Evolutionary conservation across 1,284 basidiomycete genomes (phyloP), one percentile per base, ranked within the genome.

Genomic region (Malassezia dermatis): DNA sequence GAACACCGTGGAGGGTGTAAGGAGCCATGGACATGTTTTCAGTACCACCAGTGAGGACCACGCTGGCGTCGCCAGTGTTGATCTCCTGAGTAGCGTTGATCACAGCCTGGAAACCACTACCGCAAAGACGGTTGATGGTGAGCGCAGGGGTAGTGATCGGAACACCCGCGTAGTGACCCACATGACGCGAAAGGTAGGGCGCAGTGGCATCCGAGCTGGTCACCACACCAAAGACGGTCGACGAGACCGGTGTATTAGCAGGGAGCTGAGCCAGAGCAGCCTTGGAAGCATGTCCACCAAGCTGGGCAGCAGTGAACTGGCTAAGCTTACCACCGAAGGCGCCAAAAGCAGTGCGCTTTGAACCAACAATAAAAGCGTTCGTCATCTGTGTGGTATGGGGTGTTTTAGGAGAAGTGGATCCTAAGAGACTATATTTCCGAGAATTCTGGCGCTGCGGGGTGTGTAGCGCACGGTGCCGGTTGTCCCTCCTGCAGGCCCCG

Each of bases 21-120:
- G 91, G 65, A 6, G 90, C 87, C 65, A 93, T 86, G 71, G 87
- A 90, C 93, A 98, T 98, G 77, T 85, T 89, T 79, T 98, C 93
- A 83, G 90, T 90, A 57, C 93, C 93, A 66, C 93, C 94, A 48
- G 90, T 91, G 37, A 85, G 86, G 59, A 95, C 86, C 48, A 95
- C 83, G 55, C 80, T 82, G 66, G 85, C 83, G 73, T 93, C 85
- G 51, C 93, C 94, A 31, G 85, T 80, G 71, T 84, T 81, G 75
- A 98, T 90, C 69, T 83, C 83, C 78, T 96, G 91, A 34, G 88
- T 81, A 51, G 89, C 94, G 62, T 94, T 82, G 77, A 89, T 93
- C 78, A 95, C 83, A 37, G 89, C 81, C 78, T 98, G 95, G 80
- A 98, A 81, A 52, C 93, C 94, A 59, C 86, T 89, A 4, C 93